Evolutionary conservation across 2,329 filamentous ascomycete genomes (phyloP), one percentile per base, ranked within the genome.

Genomic region (Trichoderma cornu-damae): DNA sequence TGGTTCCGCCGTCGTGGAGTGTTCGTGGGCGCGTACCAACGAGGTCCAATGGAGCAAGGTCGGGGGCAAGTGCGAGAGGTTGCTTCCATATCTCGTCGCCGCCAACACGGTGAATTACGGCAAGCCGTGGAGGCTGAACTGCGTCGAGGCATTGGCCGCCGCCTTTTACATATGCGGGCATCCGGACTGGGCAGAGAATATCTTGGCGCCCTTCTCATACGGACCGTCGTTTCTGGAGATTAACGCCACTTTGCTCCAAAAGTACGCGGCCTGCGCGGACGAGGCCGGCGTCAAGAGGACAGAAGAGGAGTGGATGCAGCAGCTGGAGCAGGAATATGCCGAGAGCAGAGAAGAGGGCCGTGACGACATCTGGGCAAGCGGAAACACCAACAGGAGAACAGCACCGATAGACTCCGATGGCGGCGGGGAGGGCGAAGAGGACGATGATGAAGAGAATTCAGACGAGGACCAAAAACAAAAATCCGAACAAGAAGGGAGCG

Each of bases 51-150:
- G 93, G 84, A 80, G 79, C 59, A 88, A 88, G 64, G 96, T 99
- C 59, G 94, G 94, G 26, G 94, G 94, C 22, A 94, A 92, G 72
- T 96, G 92, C 72, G 91, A 96, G 77, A 80, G 94, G 54, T 73
- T 96, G 62, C 77, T 99, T 57, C 94, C 94, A 0, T 99, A 99
- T 71, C 85, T 99, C 6, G 92, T 99, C 49, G 94, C 94, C 5
- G 94, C 94, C 47, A 99, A 99, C 71, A 88, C 89, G 1, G 94
- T 96, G 68, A 99, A 99, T 75, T 99, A 99, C 74, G 94, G 94
- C 60, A 89, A 90, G 68, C 94, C 94, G 4, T 96, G 92, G 89
- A 81, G 92, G 55, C 72, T 99, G 61, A 99, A 99, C 72, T 99
- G 94, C 66, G 94, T 91, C 28, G 94, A 99, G 76, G 94, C 94